Evolutionary conservation across 805 yeast species (phyloP).

Genomic region (Ogataea saltuana): DNA sequence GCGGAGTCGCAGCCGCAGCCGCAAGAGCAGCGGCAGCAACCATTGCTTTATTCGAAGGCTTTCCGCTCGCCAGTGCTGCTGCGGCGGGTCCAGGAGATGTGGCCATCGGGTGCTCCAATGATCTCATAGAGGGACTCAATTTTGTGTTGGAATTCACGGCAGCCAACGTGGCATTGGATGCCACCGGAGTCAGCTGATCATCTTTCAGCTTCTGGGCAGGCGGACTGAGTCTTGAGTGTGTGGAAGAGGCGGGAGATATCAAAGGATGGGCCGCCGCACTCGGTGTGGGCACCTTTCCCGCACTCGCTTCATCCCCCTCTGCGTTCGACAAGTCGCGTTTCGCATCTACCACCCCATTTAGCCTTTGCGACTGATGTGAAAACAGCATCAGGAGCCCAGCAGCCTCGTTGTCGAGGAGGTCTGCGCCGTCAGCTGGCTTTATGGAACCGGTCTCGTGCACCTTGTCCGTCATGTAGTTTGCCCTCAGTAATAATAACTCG

Average conservation of each 20-base stretch:
- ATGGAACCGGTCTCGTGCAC: slow-evolving; percentile 7
- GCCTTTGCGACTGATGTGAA: slow-evolving; percentile 33
- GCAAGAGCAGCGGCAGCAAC: slow-evolving; percentile 85
- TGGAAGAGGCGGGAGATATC: not conserved
- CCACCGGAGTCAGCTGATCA: slow-evolving; percentile 15
- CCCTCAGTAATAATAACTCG: not conserved
- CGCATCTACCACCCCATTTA: slow-evolving; percentile 7
- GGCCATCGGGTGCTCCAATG: slow-evolving; percentile 25
- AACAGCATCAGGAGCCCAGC: slow-evolving; percentile 42
- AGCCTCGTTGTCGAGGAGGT: slow-evolving; percentile 38
- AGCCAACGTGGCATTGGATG: slow-evolving; percentile 12
- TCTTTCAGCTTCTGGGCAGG: slow-evolving; percentile 2
- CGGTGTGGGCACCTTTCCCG: not conserved
- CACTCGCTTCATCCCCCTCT: not conserved
- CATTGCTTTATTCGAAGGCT: slow-evolving; percentile 49
- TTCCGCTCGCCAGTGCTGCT: slow-evolving; percentile 37
- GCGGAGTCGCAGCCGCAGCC: slow-evolving; percentile 76
- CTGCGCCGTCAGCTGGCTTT: slow-evolving; percentile 12
- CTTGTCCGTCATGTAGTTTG: slow-evolving; percentile 5
- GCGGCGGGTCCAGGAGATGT: slow-evolving; percentile 42
- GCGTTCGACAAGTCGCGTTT: no score
- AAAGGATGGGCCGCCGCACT: not conserved
- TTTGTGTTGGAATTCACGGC: slow-evolving; percentile 5
- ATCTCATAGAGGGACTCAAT: slow-evolving; percentile 23
- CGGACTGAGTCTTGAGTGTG: slow-evolving; percentile 1